A percentile compares a stretch with the other conserved stretches of the same genome.
phyloP scores from a whole-genome alignment of 2,329 filamentous ascomycete species.

The Chaetothyriales sp. region DNA sequence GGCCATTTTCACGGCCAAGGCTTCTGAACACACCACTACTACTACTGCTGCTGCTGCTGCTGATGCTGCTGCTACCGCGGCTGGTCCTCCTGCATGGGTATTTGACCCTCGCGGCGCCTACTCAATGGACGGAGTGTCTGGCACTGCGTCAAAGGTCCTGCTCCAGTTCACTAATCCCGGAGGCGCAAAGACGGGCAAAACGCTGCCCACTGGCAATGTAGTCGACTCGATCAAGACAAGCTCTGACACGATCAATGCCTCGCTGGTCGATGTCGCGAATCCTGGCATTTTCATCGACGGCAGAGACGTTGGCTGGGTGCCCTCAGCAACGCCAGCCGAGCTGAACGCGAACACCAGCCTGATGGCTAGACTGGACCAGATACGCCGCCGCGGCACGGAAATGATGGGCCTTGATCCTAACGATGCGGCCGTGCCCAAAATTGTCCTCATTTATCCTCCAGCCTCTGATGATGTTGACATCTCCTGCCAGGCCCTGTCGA shows the following conservation, averaged over 20 bases:
- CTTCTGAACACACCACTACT: neutral
- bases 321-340: conserved; percentile 38
- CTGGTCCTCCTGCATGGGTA: conserved; percentile 12
- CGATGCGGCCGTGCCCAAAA: conserved; percentile 33
- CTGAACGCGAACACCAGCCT: conserved; percentile 35
- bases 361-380: conserved; percentile 36
- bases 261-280: conserved; percentile 49
- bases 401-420: conserved; percentile 44
- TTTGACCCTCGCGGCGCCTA: conserved; percentile 35
- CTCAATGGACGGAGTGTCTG: conserved; percentile 49
- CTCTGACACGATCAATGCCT: conserved; percentile 30
- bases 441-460: conserved; percentile 50
- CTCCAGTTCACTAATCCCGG: conserved; percentile 48
- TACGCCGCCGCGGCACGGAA: conserved; percentile 42
- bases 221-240: conserved; percentile 34
- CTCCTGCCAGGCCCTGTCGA: conserved; percentile 37
- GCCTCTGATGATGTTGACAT: conserved; percentile 29
- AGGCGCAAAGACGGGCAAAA: conserved; percentile 47
- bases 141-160: conserved; percentile 40
- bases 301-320: conserved; percentile 35
- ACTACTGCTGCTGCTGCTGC: no score
- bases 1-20: conserved; percentile 38
- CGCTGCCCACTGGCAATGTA: conserved; percentile 44
- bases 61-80: no score
- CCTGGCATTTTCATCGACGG: conserved; percentile 49